These are phyloP conservation scores for Phaeosphaeria sp. DNA, from an alignment of 2,329 filamentous ascomycete genomes.

Conservation along the genomic window DNA sequence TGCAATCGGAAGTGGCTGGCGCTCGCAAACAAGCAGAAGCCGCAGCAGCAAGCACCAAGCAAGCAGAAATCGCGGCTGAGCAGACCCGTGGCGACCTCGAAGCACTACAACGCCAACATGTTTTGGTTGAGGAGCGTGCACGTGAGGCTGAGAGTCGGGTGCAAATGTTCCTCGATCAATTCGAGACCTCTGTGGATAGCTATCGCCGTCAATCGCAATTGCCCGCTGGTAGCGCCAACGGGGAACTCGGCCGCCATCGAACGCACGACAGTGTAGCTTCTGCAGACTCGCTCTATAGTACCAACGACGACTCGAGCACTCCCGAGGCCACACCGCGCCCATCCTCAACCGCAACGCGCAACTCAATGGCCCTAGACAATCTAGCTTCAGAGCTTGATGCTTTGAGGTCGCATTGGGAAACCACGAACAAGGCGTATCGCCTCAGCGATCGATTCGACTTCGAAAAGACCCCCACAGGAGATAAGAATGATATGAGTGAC, in stretches of 20 bases:
- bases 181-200: conserved; percentile 91
- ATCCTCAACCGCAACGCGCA: conserved; percentile 52
- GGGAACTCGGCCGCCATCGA: conserved; percentile 49
- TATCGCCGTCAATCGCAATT: conserved; percentile 78
- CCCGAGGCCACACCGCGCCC: conserved; percentile 38
- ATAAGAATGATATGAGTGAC: conserved; percentile 40
- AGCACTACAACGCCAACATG: conserved; percentile 82
- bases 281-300: conserved; percentile 60
- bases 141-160: conserved; percentile 93
- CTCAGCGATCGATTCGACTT: conserved; percentile 90
- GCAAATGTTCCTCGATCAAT: conserved; percentile 88
- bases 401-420: conserved; percentile 90
- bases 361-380: conserved; percentile 80
- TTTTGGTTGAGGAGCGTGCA: conserved; percentile 79
- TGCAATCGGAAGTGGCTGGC: conserved; percentile 73
- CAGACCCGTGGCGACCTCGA: conserved; percentile 74
- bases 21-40: conserved; percentile 73
- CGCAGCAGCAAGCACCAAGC: conserved; percentile 55
- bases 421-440: conserved; percentile 92
- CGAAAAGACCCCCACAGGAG: conserved; percentile 60
- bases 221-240: conserved; percentile 40
- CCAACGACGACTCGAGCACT: conserved; percentile 46
- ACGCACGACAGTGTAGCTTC: conserved; percentile 65
- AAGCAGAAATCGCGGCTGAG: conserved; percentile 63
- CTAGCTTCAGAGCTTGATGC: conserved; percentile 92